Conservation (phyloP, 1,284 basidiomycete genomes). For the Pascua sp. region DNA sequence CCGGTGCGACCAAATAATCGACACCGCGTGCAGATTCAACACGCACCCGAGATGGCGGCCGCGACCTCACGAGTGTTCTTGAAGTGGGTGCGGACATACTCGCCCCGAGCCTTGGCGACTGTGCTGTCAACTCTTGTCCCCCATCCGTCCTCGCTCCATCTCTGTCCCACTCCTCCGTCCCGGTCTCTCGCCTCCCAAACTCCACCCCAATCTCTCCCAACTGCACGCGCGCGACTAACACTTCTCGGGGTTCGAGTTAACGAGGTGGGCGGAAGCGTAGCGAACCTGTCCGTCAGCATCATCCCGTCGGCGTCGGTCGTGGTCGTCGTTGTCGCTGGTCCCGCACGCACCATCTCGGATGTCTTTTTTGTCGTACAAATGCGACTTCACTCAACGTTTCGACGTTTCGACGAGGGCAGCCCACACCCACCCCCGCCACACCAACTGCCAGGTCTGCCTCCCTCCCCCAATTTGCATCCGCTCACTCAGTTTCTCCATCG, state of each 20-base stretch:
- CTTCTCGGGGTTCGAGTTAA: conserved; percentile 87
- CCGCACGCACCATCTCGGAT: too few species aligned
- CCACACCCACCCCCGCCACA: too few species aligned
- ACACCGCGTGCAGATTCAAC: conserved; percentile 34
- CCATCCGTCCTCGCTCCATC: conserved; percentile 6
- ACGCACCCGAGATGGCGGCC: conserved; percentile 75
- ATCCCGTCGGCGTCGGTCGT: too few species aligned
- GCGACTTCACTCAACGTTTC: too few species aligned
- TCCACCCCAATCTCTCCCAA: not conserved
- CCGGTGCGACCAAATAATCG: conserved; percentile 37
- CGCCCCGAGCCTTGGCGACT: conserved; percentile 89
- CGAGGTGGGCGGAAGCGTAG: conserved; percentile 75
- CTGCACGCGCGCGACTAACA: conserved; percentile 56
- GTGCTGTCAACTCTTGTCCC: conserved; percentile 13
- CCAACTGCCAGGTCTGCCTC: too few species aligned
- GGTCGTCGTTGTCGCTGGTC: too few species aligned
- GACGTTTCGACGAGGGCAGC: too few species aligned
- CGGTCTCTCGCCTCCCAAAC: not conserved
- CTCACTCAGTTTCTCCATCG: too few species aligned
- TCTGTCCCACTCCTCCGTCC: conserved; percentile 1
- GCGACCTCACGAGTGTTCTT: conserved; percentile 99
- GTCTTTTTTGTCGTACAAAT: too few species aligned
- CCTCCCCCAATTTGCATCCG: too few species aligned
- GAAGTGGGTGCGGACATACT: conserved; percentile 99
- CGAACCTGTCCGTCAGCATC: conserved; percentile 60